A percentile compares a stretch with the other conserved stretches of the same genome.
phyloP scores from a whole-genome alignment of 805 yeast species.

The Sporopachydermia quercuum region DNA sequence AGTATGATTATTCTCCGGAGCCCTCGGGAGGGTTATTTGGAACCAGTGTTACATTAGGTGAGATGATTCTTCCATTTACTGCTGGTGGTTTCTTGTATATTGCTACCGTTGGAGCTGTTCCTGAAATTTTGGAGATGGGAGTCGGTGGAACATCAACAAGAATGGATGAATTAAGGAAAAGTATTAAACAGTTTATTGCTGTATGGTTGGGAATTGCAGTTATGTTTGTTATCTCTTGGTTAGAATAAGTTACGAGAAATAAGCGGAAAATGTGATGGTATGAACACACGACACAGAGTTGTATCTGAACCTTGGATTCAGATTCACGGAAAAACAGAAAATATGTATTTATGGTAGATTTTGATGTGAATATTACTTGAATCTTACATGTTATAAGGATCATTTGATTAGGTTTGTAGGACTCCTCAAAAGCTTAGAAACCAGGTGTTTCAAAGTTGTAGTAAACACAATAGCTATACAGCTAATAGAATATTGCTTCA shows the following conservation, averaged over 20 bases:
- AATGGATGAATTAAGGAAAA: conserved; percentile 23
- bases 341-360: no score
- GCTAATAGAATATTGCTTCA: no score
- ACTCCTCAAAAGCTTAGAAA: no score
- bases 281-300: no score
- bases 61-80: conserved; percentile 50
- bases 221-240: conserved; percentile 39
- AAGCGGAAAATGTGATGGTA: no score
- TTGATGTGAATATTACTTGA: no score
- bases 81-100: conserved; percentile 58
- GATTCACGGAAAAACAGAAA: no score
- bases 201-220: conserved; percentile 38
- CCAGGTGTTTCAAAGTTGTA: no score
- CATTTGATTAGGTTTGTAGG: no score
- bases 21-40: conserved; percentile 28
- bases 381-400: no score
- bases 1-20: conserved; percentile 7
- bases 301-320: no score
- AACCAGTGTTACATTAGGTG: conserved; percentile 34
- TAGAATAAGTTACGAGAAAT: conserved; percentile 17
- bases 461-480: no score
- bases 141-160: conserved; percentile 18
- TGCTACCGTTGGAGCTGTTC: conserved; percentile 62
- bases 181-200: conserved; percentile 31
- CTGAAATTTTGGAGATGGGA: conserved; percentile 42